A percentile compares a stretch with the other conserved stretches of the same genome.
Conservation (phyloP, 2,329 filamentous ascomycete species). For the Colletotrichum nymphaeae region DNA sequence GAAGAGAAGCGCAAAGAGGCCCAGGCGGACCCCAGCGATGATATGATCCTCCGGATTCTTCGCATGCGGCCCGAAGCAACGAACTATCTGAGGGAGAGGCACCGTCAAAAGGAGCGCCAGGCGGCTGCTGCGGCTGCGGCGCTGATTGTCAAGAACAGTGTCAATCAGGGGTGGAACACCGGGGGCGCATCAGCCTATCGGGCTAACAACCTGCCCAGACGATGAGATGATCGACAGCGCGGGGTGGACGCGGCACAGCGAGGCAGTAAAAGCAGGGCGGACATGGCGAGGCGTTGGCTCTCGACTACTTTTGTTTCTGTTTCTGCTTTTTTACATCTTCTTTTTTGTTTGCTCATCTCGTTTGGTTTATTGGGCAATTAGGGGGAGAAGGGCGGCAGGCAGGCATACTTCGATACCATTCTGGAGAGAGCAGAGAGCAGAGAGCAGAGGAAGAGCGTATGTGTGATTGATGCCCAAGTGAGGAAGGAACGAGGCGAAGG, state of each 20-base stretch:
- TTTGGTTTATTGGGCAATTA: background rate
- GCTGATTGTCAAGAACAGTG: conserved; percentile 93
- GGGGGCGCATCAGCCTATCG: conserved; percentile 57
- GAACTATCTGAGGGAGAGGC: conserved; percentile 87
- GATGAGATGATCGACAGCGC: conserved; percentile 47
- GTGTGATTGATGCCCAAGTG: background rate
- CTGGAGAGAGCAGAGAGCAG: conserved; percentile 3
- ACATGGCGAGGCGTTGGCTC: conserved; percentile 10
- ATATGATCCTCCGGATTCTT: conserved; percentile 96
- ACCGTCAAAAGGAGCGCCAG: conserved; percentile 92
- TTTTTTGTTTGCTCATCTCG: conserved; percentile 9
- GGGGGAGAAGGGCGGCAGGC: background rate
- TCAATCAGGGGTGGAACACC: conserved; percentile 67
- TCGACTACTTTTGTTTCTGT: background rate
- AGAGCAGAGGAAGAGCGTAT: background rate
- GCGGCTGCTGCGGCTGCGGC: conserved; percentile 91
- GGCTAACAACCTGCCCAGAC: conserved; percentile 58
- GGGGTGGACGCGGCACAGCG: background rate
- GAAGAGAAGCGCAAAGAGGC: conserved; percentile 96
- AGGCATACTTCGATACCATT: conserved; percentile 29
- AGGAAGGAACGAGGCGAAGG: background rate
- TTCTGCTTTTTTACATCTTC: background rate
- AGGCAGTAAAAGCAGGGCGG: conserved; percentile 1
- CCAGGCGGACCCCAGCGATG: conserved; percentile 95
- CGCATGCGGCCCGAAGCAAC: conserved; percentile 94